Conservation (phyloP, 768 basidiomycete genomes). For the Termitomyces sp. region DNA sequence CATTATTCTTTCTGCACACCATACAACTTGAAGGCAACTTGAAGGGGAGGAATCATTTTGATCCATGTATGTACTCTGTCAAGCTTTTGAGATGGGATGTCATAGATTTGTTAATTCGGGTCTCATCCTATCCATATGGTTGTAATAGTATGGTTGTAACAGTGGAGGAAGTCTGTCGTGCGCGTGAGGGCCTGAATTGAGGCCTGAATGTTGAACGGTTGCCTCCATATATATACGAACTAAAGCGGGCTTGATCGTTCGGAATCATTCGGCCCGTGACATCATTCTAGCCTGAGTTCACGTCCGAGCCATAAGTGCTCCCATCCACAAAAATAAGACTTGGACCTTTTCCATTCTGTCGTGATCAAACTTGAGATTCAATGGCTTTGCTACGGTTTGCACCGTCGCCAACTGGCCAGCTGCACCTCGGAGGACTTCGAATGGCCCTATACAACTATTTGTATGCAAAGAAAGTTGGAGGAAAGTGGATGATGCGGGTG, state of each 20-base stretch:
- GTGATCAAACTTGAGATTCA: neutral
- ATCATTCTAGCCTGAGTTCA: neutral
- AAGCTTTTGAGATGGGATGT: neutral
- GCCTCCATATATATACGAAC: no score
- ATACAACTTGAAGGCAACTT: no score
- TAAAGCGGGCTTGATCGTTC: neutral
- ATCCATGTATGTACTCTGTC: neutral
- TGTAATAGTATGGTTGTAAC: neutral
- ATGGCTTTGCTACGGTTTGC: slow-evolving; percentile 85
- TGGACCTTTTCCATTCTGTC: neutral
- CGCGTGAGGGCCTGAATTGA: neutral
- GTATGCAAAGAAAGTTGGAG: slow-evolving; percentile 72
- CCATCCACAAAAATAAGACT: neutral
- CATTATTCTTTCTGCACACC: neutral
- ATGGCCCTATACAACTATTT: slow-evolving; percentile 94
- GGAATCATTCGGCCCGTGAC: neutral
- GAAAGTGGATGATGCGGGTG: slow-evolving; percentile 87
- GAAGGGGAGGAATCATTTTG: neutral
- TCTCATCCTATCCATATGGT: neutral
- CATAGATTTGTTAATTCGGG: neutral
- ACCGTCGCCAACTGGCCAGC: slow-evolving; percentile 91
- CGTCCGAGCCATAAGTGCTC: neutral
- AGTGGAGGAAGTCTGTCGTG: neutral
- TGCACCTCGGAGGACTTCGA: slow-evolving; percentile 92
- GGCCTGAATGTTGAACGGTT: no score